Evolutionary conservation across 352 stramenopile genomes (phyloP), one percentile per base, ranked within the genome.

Genomic region (Thalassiosira mediterranea): DNA sequence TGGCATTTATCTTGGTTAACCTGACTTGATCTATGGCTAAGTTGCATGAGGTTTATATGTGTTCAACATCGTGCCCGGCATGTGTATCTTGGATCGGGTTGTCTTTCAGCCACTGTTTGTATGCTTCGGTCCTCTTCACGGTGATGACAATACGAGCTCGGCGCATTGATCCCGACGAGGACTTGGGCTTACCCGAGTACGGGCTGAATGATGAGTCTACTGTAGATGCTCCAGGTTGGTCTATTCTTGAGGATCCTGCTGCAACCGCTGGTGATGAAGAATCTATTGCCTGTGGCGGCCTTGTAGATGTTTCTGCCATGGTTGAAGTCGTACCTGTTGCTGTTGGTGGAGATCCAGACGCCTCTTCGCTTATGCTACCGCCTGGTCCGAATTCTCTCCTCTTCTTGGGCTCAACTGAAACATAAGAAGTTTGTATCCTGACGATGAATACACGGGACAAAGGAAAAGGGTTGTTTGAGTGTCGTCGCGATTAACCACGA

Each of bases 361-460:
- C 38, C 42, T 63, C 28, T 23, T 69, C 63, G 25, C 54, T 51
- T 42, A 42, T 38, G 28, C n/a, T 63, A 65, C 17, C 40, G 47
- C n/a, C 37, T 52, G 19, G 54, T 19, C 51, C 51, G 17, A 58
- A 46, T 66, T 84, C 62, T 76, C 76, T 88, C 54, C 67, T 81
- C 49, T 81, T 76, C 56, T 89, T 92, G 19, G 83, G 86, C 58
- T 92, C 86, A 4, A 92, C 86, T 17, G 73, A 71, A 15, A 92
- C 86, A 65, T 92, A 92, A 3, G 86, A 90, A 28, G 86, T 92
- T 77, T 89, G 75, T 60, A 92, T 67, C 51, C 86, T 92, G 34
- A 44, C 5, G 13, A 42, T 5, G 5, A 42, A 42, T 5, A 42
- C 34, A 42, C 5, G 5, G 34, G 5, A 13, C 13, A 13, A 42